A percentile compares a stretch with the other conserved stretches of the same genome.
These are phyloP conservation scores for Nemophila menziesii DNA, from an alignment of 257 asterid species.

Conservation along the genomic window DNA sequence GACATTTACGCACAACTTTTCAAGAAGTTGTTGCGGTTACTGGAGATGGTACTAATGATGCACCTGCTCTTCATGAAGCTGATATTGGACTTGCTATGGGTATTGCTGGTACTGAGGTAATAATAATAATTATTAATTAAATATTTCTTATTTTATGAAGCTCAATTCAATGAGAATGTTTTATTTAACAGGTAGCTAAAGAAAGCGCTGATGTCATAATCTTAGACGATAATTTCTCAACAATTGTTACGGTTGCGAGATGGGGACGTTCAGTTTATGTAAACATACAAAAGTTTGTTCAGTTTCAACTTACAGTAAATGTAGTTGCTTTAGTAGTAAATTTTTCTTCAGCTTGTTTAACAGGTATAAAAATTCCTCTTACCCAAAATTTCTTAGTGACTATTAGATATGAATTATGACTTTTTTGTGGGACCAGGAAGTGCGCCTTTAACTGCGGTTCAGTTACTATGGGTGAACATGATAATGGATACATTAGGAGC, in stretches of 20 bases:
- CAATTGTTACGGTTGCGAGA: conserved; percentile 86
- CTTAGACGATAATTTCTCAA: conserved; percentile 89
- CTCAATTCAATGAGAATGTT: neutral
- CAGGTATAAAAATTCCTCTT: too few relatives aligned
- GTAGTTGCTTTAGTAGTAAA: conserved; percentile 91
- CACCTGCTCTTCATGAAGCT: conserved; percentile 97
- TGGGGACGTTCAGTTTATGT: conserved; percentile 98
- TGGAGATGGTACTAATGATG: conserved; percentile 94
- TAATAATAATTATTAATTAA: neutral
- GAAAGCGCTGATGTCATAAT: conserved; percentile 97
- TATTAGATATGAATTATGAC: too few relatives aligned
- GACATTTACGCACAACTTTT: conserved; percentile 58
- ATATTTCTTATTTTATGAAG: neutral
- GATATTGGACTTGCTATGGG: conserved; percentile 99
- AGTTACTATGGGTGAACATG: conserved; percentile 97
- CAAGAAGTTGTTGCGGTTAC: conserved; percentile 92
- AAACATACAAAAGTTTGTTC: conserved; percentile 90
- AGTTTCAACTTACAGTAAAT: conserved; percentile 89
- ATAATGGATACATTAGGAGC: conserved; percentile 99
- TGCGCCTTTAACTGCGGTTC: conserved; percentile 94
- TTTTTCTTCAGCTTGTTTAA: conserved; percentile 93
- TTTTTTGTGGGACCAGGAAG: conserved; percentile 36
- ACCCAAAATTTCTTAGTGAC: too few relatives aligned
- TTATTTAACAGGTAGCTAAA: conserved; percentile 76
- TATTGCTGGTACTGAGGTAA: conserved; percentile 88